A percentile compares a stretch with the other conserved stretches of the same genome.
These are phyloP conservation scores for Thermothielavioides terrestris DNA, from an alignment of 495 filamentous ascomycete species.

Conservation along the genomic window DNA sequence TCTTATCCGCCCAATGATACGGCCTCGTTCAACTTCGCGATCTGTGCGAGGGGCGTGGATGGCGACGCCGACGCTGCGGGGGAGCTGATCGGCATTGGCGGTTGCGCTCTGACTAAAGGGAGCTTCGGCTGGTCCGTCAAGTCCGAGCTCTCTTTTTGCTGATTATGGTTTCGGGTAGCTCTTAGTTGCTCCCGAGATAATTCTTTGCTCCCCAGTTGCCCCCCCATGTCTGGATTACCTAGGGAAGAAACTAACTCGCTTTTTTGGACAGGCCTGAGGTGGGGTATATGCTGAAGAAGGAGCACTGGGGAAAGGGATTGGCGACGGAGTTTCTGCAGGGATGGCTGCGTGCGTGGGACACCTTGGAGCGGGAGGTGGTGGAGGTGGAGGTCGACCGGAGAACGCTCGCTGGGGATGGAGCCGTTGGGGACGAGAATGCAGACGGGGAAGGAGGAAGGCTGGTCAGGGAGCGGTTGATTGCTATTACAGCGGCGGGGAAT, in stretches of 20 bases:
- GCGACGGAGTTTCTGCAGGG: slow-evolving; percentile 39
- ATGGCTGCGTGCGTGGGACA: slow-evolving; percentile 30
- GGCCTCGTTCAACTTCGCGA: slow-evolving; percentile 31
- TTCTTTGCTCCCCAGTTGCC: no score
- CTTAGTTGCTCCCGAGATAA: no score
- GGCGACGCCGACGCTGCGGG: no score
- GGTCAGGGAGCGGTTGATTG: slow-evolving; percentile 23
- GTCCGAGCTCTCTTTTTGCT: no score
- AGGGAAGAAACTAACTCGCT: no score
- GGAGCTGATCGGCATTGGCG: slow-evolving; percentile 35
- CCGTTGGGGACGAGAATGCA: no score
- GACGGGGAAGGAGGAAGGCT: slow-evolving; percentile 6
- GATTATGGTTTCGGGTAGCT: no score
- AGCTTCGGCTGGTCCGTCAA: slow-evolving; percentile 32
- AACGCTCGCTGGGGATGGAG: slow-evolving; percentile 14
- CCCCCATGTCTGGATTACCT: no score
- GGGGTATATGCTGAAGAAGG: slow-evolving; percentile 39
- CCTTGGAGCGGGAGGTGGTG: slow-evolving; percentile 29
- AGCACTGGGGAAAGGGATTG: slow-evolving; percentile 38
- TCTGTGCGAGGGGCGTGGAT: no score
- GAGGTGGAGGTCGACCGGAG: slow-evolving; percentile 21
- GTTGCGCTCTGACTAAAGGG: slow-evolving; percentile 16
- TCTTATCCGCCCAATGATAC: slow-evolving; percentile 28
- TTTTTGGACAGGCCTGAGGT: no score
- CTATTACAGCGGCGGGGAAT: slow-evolving; percentile 29